Evolutionary conservation across 1,139 yeast genomes (phyloP).

Genomic region (Martiniozyma asiatica): DNA sequence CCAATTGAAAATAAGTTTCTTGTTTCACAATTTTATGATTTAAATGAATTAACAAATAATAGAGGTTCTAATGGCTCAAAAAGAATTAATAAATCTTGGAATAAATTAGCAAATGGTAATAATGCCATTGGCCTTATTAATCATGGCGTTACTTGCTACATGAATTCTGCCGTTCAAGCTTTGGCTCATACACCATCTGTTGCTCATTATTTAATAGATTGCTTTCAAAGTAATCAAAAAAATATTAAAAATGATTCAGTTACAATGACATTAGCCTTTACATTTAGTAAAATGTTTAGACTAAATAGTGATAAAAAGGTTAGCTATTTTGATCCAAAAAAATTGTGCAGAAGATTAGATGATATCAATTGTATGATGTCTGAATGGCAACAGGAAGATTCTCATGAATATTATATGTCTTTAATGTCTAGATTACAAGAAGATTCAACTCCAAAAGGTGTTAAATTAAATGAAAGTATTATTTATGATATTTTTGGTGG

Average conservation of each 20-base stretch:
- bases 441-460: slow-evolving; percentile 82
- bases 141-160: slow-evolving; percentile 93
- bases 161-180: slow-evolving; percentile 90
- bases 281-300: slow-evolving; percentile 58
- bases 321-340: slow-evolving; percentile 57
- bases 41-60: slow-evolving; percentile 41
- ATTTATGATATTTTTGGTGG: slow-evolving; percentile 94
- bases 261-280: slow-evolving; percentile 59
- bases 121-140: slow-evolving; percentile 71
- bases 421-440: slow-evolving; percentile 80
- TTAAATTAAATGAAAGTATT: slow-evolving; percentile 67
- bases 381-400: slow-evolving; percentile 95
- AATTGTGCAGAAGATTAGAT: slow-evolving; percentile 56
- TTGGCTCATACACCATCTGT: slow-evolving; percentile 84
- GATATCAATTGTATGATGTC: slow-evolving; percentile 95
- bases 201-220: slow-evolving; percentile 68
- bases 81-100: slow-evolving; percentile 54
- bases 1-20: slow-evolving; percentile 11
- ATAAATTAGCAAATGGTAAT: slow-evolving; percentile 29
- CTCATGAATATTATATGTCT: slow-evolving; percentile 94
- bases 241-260: slow-evolving; percentile 48
- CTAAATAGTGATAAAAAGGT: slow-evolving; percentile 26
- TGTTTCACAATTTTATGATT: slow-evolving; percentile 31
- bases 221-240: slow-evolving; percentile 43
- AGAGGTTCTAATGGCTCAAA: slow-evolving; percentile 47